A percentile compares a stretch with the other conserved stretches of the same genome.
phyloP scores from a whole-genome alignment of 768 basidiomycete species.

The Suillus paluster region DNA sequence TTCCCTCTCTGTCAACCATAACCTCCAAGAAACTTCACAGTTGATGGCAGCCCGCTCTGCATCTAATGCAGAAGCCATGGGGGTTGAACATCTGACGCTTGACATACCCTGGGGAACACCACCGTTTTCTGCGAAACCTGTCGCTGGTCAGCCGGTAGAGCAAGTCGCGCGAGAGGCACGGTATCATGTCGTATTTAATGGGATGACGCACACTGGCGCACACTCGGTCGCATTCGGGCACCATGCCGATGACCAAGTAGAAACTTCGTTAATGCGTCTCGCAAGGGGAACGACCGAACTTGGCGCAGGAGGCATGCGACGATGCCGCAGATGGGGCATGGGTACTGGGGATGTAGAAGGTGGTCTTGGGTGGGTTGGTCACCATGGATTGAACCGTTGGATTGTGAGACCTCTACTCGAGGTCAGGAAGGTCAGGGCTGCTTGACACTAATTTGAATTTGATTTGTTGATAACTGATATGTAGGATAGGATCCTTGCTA shows the following conservation, averaged over 20 bases:
- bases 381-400: conserved; percentile 67
- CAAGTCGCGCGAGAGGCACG: conserved; percentile 61
- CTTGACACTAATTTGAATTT: neutral
- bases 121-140: conserved; percentile 56
- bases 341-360: conserved; percentile 42
- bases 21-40: conserved; percentile 61
- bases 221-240: conserved; percentile 68
- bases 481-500: conserved; percentile 83
- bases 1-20: conserved; percentile 73
- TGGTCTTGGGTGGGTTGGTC: conserved; percentile 47
- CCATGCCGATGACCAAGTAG: conserved; percentile 84
- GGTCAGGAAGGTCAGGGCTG: conserved; percentile 62
- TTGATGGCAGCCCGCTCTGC: conserved; percentile 58
- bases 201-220: conserved; percentile 44
- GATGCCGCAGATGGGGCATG: conserved; percentile 80
- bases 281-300: conserved; percentile 56
- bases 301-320: conserved; percentile 72
- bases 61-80: conserved; percentile 43
- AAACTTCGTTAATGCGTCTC: conserved; percentile 76
- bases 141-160: conserved; percentile 50
- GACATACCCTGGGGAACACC: conserved; percentile 61
- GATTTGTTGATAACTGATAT: conserved; percentile 8
- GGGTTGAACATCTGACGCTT: conserved; percentile 50
- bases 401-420: conserved; percentile 72
- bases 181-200: conserved; percentile 53